Evolutionary conservation across 169 alveolate genomes (phyloP), one percentile per base, ranked within the genome.

Genomic region (Cryptosporidium viatorum): DNA sequence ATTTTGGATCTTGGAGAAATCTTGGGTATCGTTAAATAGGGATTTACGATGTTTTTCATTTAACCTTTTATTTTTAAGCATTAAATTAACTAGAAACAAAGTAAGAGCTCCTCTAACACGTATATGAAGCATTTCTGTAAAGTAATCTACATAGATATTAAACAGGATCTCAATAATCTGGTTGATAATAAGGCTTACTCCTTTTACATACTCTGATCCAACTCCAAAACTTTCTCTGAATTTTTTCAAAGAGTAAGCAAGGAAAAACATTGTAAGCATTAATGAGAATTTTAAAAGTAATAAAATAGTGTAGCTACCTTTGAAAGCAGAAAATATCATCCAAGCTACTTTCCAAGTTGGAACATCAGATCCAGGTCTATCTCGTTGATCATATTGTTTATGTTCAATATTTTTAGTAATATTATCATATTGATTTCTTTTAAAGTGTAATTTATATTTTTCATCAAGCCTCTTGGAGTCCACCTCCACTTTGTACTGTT

Each of bases 71-170:
- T 33, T 16, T 35, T 21, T 73, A 3, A 80, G 18, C 39, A 80
- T 37, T 16, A 43, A 31, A 10, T 29, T 80, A 31, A 80, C 62
- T 12, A 59, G 21, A 39, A 80, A 39, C 55, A 80, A 29, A 1
- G 75, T 80, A 23, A 80, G 29, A 21, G 52, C 50, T 48, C 89
- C 89, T 60, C 89, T 60, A 16, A 80, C 89, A 21, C 89, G 67
- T 21, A 80, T 59, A 45, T 80, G 89, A 16, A 80, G 74, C 9
- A 41, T n/a, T 55, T 80, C 80, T 16, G 80, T 16, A 43, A 39
- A 80, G 67, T 80, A 80, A 65, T 80, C 89, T 7, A 52, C 75
- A 59, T 62, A 80, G 9, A 65, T 80, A 48, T 65, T 80, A 23
- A 80, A 80, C 10, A 67, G 26, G 7, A 80, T 58, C 3, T 80